phyloP scores from a whole-genome alignment of 2,329 filamentous ascomycete species.

The Orbilia javanica region DNA sequence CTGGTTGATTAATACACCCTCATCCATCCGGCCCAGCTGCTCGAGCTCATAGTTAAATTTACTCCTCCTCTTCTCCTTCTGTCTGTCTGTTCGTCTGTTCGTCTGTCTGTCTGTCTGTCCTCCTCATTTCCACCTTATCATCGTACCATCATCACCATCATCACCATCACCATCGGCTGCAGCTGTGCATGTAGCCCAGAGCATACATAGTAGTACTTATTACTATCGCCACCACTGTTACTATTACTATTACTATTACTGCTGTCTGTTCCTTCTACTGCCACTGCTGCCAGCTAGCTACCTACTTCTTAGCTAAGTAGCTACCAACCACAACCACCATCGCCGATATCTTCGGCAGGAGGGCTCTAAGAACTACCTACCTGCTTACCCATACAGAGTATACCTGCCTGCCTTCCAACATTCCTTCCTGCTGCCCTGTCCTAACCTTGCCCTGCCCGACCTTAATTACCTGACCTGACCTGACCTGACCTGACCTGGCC shows the following conservation, averaged over 20 bases:
- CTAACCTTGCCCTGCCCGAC: background rate
- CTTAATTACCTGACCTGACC: background rate
- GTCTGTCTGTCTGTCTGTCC: no score
- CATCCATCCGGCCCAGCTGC: no score
- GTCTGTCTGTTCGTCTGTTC: background rate
- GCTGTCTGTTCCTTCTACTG: no score
- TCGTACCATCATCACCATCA: background rate
- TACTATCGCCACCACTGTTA: no score
- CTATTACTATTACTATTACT: no score
- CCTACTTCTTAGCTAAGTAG: no score
- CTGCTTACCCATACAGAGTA: no score
- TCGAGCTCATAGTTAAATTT: background rate
- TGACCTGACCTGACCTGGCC: background rate
- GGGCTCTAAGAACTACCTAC: no score
- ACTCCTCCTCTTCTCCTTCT: background rate
- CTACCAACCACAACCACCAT: background rate
- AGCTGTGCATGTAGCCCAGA: no score
- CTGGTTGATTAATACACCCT: no score
- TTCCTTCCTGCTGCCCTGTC: background rate
- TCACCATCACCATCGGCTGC: background rate
- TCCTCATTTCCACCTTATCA: slow-evolving; percentile 15
- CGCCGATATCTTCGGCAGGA: background rate
- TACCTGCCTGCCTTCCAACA: background rate
- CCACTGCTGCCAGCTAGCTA: no score
- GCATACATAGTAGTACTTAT: no score